Evolutionary conservation across 176 grass and related monocot genomes (phyloP).

Genomic region (Bolboschoenus planiculmis): DNA sequence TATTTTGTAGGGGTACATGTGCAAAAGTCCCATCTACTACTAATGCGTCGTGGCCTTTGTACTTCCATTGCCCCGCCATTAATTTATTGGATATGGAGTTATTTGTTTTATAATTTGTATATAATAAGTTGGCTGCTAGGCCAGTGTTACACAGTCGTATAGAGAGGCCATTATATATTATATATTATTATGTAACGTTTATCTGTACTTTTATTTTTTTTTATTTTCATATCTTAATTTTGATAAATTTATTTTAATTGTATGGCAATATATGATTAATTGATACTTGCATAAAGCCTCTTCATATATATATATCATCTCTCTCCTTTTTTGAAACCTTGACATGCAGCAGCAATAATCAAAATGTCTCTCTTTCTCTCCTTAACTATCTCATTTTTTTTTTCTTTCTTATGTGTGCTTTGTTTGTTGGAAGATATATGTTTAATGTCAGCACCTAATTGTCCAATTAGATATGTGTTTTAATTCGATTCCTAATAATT

Average conservation of each 20-base stretch:
- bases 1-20: slow-evolving; percentile 22
- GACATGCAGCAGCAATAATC: background rate
- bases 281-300: background rate
- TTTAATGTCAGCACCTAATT: too few relatives aligned
- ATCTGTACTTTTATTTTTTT: slow-evolving; percentile 5
- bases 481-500: too few relatives aligned
- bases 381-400: background rate
- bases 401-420: too few relatives aligned
- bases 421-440: too few relatives aligned
- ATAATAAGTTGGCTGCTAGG: slow-evolving; percentile 14
- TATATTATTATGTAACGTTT: background rate
- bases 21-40: background rate
- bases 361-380: background rate
- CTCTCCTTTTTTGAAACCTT: background rate
- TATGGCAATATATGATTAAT: background rate
- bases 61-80: background rate
- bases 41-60: slow-evolving; percentile 2
- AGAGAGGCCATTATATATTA: background rate
- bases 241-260: background rate
- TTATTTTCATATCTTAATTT: background rate
- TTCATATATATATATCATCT: too few relatives aligned
- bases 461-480: too few relatives aligned
- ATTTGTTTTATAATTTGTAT: slow-evolving; percentile 21
- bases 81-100: background rate
- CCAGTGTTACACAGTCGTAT: slow-evolving; percentile 13